Conservation (phyloP, 345 rosid species). For the Eucalyptus cloeziana region DNA sequence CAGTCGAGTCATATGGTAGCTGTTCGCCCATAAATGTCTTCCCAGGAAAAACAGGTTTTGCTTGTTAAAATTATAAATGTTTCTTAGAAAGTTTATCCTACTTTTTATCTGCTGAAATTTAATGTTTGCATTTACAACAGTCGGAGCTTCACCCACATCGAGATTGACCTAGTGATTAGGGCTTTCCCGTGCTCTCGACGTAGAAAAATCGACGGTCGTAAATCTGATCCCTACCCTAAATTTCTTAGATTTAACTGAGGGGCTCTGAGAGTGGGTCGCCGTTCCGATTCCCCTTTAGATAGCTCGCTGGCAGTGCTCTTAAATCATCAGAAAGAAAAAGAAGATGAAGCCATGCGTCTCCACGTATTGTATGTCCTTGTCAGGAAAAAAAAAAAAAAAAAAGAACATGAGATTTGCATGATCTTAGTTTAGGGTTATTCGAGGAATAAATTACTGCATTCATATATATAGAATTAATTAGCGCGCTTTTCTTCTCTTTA, state of each 20-base stretch:
- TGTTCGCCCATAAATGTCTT: background rate
- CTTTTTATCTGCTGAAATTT: background rate
- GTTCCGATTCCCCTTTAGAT: background rate
- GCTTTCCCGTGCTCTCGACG: too few species aligned
- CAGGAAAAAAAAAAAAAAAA: background rate
- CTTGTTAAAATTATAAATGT: background rate
- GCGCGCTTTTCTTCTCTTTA: background rate
- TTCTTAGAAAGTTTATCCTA: background rate
- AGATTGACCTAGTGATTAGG: too few species aligned
- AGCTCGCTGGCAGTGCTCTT: background rate
- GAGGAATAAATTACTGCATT: background rate
- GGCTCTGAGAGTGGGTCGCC: too few species aligned
- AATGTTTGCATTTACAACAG: background rate
- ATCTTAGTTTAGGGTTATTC: background rate
- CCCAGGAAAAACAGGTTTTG: background rate
- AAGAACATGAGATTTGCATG: background rate
- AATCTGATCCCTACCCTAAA: background rate
- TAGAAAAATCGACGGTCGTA: background rate
- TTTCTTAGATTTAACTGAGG: background rate
- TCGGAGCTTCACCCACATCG: background rate
- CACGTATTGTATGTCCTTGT: background rate
- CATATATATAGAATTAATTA: background rate
- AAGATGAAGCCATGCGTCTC: background rate
- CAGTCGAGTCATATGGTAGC: background rate
- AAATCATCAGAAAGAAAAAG: background rate